Percentiles rank a stretch among this genome's conserved stretches.
Conservation (phyloP, 1,139 yeast species). For the Sugiyamaella neomexicana region DNA sequence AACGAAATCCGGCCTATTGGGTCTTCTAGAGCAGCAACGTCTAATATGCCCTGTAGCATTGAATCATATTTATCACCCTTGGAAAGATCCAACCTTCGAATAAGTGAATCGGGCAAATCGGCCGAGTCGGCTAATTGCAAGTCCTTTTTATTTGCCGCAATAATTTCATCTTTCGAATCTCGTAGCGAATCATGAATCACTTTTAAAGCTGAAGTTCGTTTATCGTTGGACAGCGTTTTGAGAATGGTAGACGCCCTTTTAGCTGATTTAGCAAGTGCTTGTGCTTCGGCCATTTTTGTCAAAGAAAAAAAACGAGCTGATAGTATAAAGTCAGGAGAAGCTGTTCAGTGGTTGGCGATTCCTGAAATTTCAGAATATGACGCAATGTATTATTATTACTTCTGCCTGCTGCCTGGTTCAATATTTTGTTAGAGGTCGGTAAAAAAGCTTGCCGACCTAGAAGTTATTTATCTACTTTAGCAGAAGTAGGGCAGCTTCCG, state of each 20-base stretch:
- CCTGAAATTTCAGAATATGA: slow-evolving; percentile 10
- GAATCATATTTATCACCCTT: slow-evolving; percentile 83
- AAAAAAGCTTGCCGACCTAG: not conserved
- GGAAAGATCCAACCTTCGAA: slow-evolving; percentile 80
- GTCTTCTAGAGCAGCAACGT: slow-evolving; percentile 83
- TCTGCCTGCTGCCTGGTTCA: too few relatives aligned
- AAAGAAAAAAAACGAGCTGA: too few relatives aligned
- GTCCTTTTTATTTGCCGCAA: slow-evolving; percentile 73
- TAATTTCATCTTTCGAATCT: slow-evolving; percentile 57
- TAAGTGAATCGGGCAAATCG: slow-evolving; percentile 63
- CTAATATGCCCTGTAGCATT: slow-evolving; percentile 92
- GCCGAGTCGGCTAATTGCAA: slow-evolving; percentile 63
- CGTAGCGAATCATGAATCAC: slow-evolving; percentile 69
- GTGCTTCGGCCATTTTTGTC: slow-evolving; percentile 61
- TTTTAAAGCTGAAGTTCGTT: slow-evolving; percentile 70
- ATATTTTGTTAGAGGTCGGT: not conserved
- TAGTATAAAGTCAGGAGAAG: too few relatives aligned
- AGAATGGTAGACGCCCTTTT: slow-evolving; percentile 74
- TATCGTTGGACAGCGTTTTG: slow-evolving; percentile 71
- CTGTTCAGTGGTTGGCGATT: not conserved
- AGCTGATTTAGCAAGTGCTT: slow-evolving; percentile 75
- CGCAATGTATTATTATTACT: slow-evolving; percentile 6
- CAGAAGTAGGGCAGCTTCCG: not conserved
- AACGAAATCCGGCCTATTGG: slow-evolving; percentile 86
- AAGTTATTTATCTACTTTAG: not conserved